Conservation (phyloP, 345 rosid species). For the Acer yangbiense region DNA sequence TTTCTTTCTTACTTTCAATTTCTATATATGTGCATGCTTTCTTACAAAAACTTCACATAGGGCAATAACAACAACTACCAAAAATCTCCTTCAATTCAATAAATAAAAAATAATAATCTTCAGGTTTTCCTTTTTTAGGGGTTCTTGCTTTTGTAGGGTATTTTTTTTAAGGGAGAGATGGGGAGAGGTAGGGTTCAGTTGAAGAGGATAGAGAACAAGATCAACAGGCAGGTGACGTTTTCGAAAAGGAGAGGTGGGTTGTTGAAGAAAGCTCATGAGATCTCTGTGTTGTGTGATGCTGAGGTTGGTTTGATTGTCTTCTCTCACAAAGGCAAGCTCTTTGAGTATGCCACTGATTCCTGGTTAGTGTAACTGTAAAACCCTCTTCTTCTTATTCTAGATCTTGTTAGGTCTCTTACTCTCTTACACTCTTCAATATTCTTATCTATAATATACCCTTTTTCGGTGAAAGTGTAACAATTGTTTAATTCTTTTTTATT, state of each 20-base stretch:
- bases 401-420: not conserved
- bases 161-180: slow-evolving; percentile 41
- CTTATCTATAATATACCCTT: not conserved
- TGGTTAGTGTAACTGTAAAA: slow-evolving; percentile 33
- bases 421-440: too few species aligned
- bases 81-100: not conserved
- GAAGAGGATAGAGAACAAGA: slow-evolving; percentile 85
- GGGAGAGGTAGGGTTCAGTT: slow-evolving; percentile 90
- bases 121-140: slow-evolving; percentile 20
- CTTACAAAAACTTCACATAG: slow-evolving; percentile 22
- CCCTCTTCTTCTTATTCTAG: not conserved
- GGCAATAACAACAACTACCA: slow-evolving; percentile 16
- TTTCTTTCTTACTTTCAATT: not conserved
- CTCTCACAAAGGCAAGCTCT: slow-evolving; percentile 81
- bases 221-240: slow-evolving; percentile 77
- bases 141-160: slow-evolving; percentile 40
- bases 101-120: not conserved
- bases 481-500: too few species aligned
- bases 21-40: slow-evolving; percentile 38
- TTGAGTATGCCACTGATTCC: slow-evolving; percentile 67
- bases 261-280: slow-evolving; percentile 85
- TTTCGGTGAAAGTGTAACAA: not conserved
- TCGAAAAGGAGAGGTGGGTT: slow-evolving; percentile 75
- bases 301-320: slow-evolving; percentile 77
- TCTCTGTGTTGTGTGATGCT: slow-evolving; percentile 78